Evolutionary conservation across 148 eudicot species (phyloP).

Genomic region (Hydrangea macrophylla): DNA sequence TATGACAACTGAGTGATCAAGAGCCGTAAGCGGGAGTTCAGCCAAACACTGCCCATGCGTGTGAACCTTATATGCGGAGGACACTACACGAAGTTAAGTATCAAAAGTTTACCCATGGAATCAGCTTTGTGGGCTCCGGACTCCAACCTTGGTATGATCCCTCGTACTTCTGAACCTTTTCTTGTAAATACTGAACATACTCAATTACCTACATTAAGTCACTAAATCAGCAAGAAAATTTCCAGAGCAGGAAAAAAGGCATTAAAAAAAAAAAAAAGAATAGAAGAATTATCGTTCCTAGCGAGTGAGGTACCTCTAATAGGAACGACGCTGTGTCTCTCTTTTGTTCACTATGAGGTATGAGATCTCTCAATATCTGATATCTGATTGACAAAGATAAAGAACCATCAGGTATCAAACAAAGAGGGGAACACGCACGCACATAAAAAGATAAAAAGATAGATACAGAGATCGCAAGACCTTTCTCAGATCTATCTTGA

Average conservation of each 20-base stretch:
- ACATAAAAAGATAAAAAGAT: background rate
- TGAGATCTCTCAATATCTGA: constrained; percentile 76
- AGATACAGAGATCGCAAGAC: background rate
- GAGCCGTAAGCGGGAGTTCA: no score
- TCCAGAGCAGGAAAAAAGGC: background rate
- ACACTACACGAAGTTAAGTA: constrained; percentile 2
- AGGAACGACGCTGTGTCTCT: constrained; percentile 92
- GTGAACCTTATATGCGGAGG: no score
- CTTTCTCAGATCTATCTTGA: no score
- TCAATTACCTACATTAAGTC: constrained; percentile 64
- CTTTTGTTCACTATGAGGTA: constrained; percentile 88
- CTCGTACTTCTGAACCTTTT: constrained; percentile 82
- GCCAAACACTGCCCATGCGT: no score
- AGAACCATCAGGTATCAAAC: constrained; percentile 8
- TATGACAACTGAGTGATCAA: no score
- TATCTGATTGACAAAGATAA: constrained; percentile 44
- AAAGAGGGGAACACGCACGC: no score
- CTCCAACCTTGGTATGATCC: constrained; percentile 78
- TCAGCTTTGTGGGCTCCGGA: constrained; percentile 77
- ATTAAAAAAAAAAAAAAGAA: no score
- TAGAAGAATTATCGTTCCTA: no score
- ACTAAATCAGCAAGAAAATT: constrained; percentile 13
- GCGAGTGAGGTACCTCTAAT: constrained; percentile 55
- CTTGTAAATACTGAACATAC: constrained; percentile 79
- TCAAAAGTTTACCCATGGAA: constrained; percentile 78